These are phyloP conservation scores for Trichoderma brevicompactum DNA, from an alignment of 2,329 filamentous ascomycete genomes.

Conservation along the genomic window DNA sequence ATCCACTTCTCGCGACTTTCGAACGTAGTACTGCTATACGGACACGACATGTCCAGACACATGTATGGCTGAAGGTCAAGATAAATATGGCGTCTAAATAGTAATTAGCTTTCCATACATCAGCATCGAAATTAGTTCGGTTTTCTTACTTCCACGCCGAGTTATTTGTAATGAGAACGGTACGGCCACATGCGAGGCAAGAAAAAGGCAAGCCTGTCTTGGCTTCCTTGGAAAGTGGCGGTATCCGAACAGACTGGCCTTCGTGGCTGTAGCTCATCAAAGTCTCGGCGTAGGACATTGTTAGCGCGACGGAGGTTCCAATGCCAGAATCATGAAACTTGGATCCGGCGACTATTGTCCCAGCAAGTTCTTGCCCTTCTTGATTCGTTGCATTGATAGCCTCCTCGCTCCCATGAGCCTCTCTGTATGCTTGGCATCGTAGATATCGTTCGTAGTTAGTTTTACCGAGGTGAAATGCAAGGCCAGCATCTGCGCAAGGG, in stretches of 20 bases:
- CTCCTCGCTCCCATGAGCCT: neutral
- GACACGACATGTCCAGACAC: conserved; percentile 1
- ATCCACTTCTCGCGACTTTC: conserved; percentile 5
- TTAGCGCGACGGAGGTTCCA: neutral
- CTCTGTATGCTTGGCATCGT: conserved; percentile 7
- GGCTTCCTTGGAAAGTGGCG: neutral
- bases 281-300: neutral
- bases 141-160: neutral
- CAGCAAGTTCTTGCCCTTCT: neutral
- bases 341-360: neutral
- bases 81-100: neutral
- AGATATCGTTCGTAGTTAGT: neutral
- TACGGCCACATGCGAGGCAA: neutral
- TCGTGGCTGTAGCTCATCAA: neutral
- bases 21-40: neutral
- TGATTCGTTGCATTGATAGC: rapidly evolving
- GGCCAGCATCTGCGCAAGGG: neutral
- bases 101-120: neutral
- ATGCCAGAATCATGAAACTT: neutral
- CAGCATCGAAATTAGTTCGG: no score
- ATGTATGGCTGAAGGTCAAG: neutral
- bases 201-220: neutral
- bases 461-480: neutral
- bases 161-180: neutral
- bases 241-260: neutral